These are phyloP conservation scores for Marsdenia floribunda DNA, from an alignment of 257 asterid species.

Conservation along the genomic window DNA sequence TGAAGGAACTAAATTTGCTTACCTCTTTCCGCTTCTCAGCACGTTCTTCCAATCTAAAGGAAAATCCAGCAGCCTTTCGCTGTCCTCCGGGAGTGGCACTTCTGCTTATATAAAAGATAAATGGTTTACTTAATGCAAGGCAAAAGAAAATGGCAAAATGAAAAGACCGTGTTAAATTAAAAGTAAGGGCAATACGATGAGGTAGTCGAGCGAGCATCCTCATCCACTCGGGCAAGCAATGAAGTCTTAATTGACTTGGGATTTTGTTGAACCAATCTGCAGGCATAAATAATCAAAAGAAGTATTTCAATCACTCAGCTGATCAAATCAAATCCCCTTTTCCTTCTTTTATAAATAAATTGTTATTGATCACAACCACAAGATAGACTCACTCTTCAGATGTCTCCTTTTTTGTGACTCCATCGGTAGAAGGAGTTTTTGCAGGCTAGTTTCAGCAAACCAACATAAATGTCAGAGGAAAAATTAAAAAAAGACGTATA, in stretches of 20 bases:
- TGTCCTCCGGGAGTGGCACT: constrained; percentile 44
- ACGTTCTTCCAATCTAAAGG: constrained; percentile 70
- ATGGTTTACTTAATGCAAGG: constrained; percentile 8
- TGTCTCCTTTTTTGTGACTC: constrained; percentile 21
- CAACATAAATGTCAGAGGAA: background rate
- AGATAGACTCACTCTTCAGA: constrained; percentile 42
- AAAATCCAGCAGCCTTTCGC: constrained; percentile 46
- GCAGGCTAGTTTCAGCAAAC: constrained; percentile 31
- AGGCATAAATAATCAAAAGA: constrained; percentile 4
- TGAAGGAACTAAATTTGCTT: background rate
- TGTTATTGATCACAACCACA: background rate
- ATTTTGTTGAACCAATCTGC: constrained; percentile 41
- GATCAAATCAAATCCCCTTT: background rate
- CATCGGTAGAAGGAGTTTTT: constrained; percentile 37
- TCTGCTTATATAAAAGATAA: constrained; percentile 27
- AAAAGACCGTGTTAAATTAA: background rate
- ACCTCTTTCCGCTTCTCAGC: constrained; percentile 86
- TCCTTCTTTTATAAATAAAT: background rate
- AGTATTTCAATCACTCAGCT: background rate
- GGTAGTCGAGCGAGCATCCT: constrained; percentile 67
- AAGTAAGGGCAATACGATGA: constrained; percentile 49
- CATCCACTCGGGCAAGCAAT: constrained; percentile 40
- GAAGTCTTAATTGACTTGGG: constrained; percentile 27
- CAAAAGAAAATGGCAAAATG: background rate
- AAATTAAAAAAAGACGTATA: background rate